A percentile compares a stretch with the other conserved stretches of the same genome.
phyloP scores from a whole-genome alignment of 169 alveolate genomes.

The Condylostoma magnum region DNA sequence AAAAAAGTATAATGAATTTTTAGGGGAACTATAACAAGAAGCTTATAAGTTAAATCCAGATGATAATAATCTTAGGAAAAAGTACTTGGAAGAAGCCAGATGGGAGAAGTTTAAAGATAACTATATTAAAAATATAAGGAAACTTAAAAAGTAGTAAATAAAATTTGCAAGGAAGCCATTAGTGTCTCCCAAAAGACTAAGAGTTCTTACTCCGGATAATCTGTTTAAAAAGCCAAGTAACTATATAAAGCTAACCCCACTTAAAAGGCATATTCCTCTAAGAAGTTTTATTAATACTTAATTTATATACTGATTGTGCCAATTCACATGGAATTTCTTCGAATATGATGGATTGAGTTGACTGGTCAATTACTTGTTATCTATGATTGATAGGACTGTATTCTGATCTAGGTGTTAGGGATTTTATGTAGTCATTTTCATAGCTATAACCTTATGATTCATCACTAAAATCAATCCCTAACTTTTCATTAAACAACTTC shows the following conservation, averaged over 20 bases:
- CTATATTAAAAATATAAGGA: not conserved
- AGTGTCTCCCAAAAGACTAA: not conserved
- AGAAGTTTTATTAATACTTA: no score
- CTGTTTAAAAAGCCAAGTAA: constrained; percentile 4
- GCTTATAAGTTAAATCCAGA: not conserved
- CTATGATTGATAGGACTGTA: no score
- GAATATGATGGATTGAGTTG: no score
- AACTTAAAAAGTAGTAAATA: constrained; percentile 1
- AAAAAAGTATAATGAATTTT: not conserved
- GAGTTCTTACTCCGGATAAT: constrained; percentile 24
- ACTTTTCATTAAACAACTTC: no score
- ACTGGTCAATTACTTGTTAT: no score
- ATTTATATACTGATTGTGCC: no score
- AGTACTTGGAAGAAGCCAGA: not conserved
- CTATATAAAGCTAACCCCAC: constrained; percentile 3
- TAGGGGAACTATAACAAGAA: not conserved
- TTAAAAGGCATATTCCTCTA: no score
- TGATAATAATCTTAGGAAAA: constrained; percentile 7
- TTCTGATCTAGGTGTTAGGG: no score
- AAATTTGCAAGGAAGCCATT: constrained; percentile 6
- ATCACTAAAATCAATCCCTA: no score
- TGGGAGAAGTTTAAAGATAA: constrained; percentile 4
- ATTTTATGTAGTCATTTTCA: no score
- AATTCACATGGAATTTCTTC: no score
- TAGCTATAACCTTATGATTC: no score